phyloP scores from a whole-genome alignment of 73 alveolate genomes.

The Paramecium caudatum region DNA sequence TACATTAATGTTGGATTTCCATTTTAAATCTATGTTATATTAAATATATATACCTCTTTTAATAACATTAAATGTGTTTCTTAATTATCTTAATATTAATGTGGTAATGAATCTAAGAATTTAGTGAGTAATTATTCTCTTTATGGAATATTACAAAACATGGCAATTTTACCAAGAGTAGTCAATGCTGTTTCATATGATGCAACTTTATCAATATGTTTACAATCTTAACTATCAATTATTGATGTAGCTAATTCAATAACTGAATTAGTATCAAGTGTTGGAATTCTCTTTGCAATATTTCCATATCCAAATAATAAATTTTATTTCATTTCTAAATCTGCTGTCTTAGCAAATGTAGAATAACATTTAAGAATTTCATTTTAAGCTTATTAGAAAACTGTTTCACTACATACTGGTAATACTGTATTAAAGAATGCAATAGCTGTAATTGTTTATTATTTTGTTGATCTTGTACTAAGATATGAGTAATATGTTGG shows the following conservation, averaged over 20 bases:
- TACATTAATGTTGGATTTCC: conserved; percentile 15
- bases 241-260: conserved; percentile 23
- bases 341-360: not conserved
- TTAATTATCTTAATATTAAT: conserved; percentile 8
- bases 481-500: conserved; percentile 28
- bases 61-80: conserved; percentile 68
- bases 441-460: conserved; percentile 7
- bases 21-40: not conserved
- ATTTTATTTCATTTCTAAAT: conserved; percentile 42
- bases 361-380: conserved; percentile 47
- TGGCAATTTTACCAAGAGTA: conserved; percentile 29
- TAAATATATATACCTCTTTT: conserved; percentile 27
- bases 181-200: conserved; percentile 70
- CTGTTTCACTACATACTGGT: conserved; percentile 44
- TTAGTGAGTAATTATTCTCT: not conserved
- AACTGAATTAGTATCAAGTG: not conserved
- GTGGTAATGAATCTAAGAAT: conserved; percentile 42
- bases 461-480: not conserved
- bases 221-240: conserved; percentile 23
- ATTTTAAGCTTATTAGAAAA: conserved; percentile 30
- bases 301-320: conserved; percentile 50
- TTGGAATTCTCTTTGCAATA: conserved; percentile 39
- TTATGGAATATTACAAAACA: conserved; percentile 46
- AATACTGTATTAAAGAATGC: conserved; percentile 62
- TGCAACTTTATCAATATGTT: conserved; percentile 29